Base-by-base conservation (phyloP, 345 rosid species). In the Mallotus nudiflorus region DNA sequence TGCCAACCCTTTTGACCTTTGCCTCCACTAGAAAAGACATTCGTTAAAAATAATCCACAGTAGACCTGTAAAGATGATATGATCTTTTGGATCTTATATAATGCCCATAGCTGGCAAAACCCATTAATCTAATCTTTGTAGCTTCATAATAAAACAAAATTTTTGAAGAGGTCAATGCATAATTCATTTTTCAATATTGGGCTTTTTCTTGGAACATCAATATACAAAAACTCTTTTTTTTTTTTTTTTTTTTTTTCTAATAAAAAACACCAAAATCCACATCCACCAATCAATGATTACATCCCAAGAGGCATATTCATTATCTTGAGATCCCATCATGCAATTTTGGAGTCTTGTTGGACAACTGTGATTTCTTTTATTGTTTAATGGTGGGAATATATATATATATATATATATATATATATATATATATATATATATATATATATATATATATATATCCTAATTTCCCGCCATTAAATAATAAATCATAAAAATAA, bases 91-190 rank as follows among this genome's bases (percentile, higher is more conserved):
- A 48, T 54, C 57, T 65, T 66, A 33, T 59, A 72, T 55, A 77
- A 67, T 49, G 74, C 65, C 72, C 40, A 65, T 66, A 68, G 83
- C 83, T 74, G 83, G 76, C 82, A 69, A 72, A 64, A 28, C 77
- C 80, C 73, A 49, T 59, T 77, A 37, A 48, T 73, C 62, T 52
- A 78, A 67, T 31, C 69, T 42, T 24, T n/a, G n/a, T n/a, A n/a
- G n/a, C 16, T 57, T 31, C 15, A 5, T 53, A 20, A n/a, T n/a
- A n/a, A n/a, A n/a, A n/a, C n/a, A n/a, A 82, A 74, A 27, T 3
- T 57, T 70, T 63, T 46, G 74, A 58, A 74, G 59, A 77, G 75
- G 86, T 82, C 83, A 79, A 82, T 74, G 82, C 80, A 56, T 67
- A 29, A 1, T 63, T 50, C 61, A 52, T 69, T 66, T 70, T 72